These are phyloP conservation scores for Kentomonas sorsogonicus DNA, from an alignment of 208 protist genomes.

Conservation along the genomic window DNA sequence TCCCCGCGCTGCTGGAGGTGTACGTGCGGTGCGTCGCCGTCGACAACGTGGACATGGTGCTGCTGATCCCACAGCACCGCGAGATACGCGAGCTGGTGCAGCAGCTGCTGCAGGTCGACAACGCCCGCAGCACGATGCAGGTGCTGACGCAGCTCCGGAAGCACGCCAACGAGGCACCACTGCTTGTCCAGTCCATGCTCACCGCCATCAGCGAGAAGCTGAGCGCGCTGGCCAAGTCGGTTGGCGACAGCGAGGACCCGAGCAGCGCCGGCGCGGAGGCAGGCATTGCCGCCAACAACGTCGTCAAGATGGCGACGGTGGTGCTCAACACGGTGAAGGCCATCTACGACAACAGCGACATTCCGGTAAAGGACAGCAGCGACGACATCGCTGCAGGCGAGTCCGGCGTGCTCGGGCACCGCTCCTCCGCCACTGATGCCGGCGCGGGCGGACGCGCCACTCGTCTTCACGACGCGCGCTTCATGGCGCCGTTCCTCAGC, in stretches of 20 bases:
- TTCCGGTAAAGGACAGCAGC: constrained; percentile 20
- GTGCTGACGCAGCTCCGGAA: constrained; percentile 63
- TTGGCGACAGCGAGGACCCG: not conserved
- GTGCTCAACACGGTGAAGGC: constrained; percentile 40
- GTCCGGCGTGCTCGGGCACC: constrained; percentile 17
- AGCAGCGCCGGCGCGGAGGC: not conserved
- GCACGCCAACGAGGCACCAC: constrained; percentile 36
- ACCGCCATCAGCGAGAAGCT: constrained; percentile 43
- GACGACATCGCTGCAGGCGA: constrained; percentile 4
- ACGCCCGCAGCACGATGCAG: constrained; percentile 32
- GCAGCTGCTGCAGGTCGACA: constrained; percentile 41
- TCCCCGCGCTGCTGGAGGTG: constrained; percentile 53
- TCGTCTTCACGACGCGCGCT: constrained; percentile 55
- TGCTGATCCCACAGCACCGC: constrained; percentile 36
- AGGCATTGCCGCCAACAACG: constrained; percentile 10
- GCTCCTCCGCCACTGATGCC: constrained; percentile 5
- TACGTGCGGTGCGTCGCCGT: constrained; percentile 61
- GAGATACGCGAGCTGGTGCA: constrained; percentile 64
- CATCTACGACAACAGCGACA: constrained; percentile 59
- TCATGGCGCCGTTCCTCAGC: constrained; percentile 68
- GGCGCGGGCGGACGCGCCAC: not conserved
- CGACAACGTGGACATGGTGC: constrained; percentile 45
- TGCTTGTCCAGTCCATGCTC: constrained; percentile 69
- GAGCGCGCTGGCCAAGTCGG: constrained; percentile 24
- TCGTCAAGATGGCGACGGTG: constrained; percentile 29